Percentiles rank a stretch among this genome's conserved stretches.
phyloP scores from a whole-genome alignment of 2,329 filamentous ascomycete species.

The Microdochium nivale region DNA sequence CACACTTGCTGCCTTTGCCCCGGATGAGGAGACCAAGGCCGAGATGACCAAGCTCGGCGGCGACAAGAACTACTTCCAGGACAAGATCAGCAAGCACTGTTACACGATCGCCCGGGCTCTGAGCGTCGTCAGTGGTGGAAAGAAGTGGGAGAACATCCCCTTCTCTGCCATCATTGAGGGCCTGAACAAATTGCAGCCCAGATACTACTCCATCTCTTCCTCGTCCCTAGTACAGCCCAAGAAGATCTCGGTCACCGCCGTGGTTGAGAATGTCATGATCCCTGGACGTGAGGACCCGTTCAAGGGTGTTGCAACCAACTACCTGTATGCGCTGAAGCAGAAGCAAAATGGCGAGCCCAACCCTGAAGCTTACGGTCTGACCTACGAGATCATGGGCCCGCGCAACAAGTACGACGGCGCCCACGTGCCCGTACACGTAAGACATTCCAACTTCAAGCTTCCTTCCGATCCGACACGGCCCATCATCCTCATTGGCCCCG shows the following conservation, averaged over 20 bases:
- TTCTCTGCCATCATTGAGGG: conserved; percentile 95
- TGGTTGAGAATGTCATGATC: conserved; percentile 77
- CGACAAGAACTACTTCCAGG: conserved; percentile 93
- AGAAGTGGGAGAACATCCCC: conserved; percentile 76
- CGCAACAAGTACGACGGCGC: conserved; percentile 96
- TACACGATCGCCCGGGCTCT: conserved; percentile 88
- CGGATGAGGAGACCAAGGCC: conserved; percentile 73
- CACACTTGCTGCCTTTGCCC: conserved; percentile 80
- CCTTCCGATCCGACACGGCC: conserved; percentile 92
- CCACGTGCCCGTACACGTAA: conserved; percentile 89
- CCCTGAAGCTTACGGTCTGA: conserved; percentile 74
- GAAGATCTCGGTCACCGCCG: conserved; percentile 89
- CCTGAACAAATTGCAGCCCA: conserved; percentile 87
- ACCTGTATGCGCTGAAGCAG: conserved; percentile 87
- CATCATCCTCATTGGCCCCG: conserved; percentile 91
- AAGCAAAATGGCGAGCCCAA: conserved; percentile 86
- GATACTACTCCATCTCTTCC: conserved; percentile 99
- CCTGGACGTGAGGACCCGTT: conserved; percentile 70
- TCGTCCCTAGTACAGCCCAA: conserved; percentile 90
- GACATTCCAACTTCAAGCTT: conserved; percentile 98
- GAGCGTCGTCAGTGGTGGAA: conserved; percentile 59
- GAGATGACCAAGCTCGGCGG: conserved; percentile 83
- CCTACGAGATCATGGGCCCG: conserved; percentile 80
- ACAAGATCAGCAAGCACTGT: conserved; percentile 71
- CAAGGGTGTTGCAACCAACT: conserved; percentile 95